A percentile compares a stretch with the other conserved stretches of the same genome.
phyloP scores from a whole-genome alignment of 371 early-diverging fungal species.

The Mucor lusitanicus region DNA sequence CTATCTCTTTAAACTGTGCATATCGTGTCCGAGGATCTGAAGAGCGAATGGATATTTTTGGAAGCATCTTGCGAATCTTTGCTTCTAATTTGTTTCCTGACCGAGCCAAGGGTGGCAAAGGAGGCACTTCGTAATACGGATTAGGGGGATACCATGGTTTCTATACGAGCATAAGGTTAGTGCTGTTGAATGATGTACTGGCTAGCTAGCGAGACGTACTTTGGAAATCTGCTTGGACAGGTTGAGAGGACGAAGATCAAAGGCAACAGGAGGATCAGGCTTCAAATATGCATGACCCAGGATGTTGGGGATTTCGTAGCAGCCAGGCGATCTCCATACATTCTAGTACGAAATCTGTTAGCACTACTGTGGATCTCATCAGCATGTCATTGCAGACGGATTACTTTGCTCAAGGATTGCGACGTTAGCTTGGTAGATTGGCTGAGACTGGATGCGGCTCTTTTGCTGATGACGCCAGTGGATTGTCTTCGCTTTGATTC shows the following conservation, averaged over 20 bases:
- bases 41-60: slow-evolving; percentile 33
- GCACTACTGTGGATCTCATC: neutral
- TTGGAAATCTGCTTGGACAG: slow-evolving; percentile 38
- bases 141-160: slow-evolving; percentile 54
- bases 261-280: slow-evolving; percentile 28
- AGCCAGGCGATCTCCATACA: slow-evolving; percentile 36
- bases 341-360: slow-evolving; percentile 14
- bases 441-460: slow-evolving; percentile 19
- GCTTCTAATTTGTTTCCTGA: slow-evolving; percentile 42
- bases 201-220: slow-evolving; percentile 23
- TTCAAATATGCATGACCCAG: slow-evolving; percentile 34
- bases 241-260: slow-evolving; percentile 36
- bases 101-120: slow-evolving; percentile 34
- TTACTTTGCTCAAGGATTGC: slow-evolving; percentile 20
- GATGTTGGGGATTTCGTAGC: slow-evolving; percentile 32
- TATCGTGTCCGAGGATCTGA: slow-evolving; percentile 43
- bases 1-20: slow-evolving; percentile 51
- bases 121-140: slow-evolving; percentile 40
- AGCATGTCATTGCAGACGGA: neutral
- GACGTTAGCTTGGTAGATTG: slow-evolving; percentile 27
- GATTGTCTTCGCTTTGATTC: slow-evolving; percentile 25
- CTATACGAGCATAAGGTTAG: slow-evolving; percentile 13
- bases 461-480: slow-evolving; percentile 20
- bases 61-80: slow-evolving; percentile 40
- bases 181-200: neutral